Base-by-base conservation (phyloP, 371 early-diverging fungal genomes). In the Mortierella sp. region DNA sequence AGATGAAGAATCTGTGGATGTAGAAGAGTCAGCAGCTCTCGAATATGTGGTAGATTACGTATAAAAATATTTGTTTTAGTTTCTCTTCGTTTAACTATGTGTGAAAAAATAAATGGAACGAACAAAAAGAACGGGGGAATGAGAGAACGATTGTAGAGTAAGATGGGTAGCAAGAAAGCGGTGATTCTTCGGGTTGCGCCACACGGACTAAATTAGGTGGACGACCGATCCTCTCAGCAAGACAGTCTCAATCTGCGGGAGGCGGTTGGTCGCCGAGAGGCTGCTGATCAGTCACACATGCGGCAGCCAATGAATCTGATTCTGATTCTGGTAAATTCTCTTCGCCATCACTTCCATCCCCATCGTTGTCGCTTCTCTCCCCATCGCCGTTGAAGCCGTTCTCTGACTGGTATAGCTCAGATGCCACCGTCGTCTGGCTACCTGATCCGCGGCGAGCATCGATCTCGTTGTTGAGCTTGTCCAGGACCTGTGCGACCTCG, bases 401-500 rank as follows among this genome's bases (percentile, higher is more conserved):
- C 73, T 65, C 42, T 26, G 19, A 42, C 73, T 78, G 77, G 77
- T 45, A 38, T 77, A 34, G 77, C 72, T 19, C 68, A 31, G 65
- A 63, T 21, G 65, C 9, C 47, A 50, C 54, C 42, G 42, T 63
- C 54, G 68, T 78, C 73, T 72, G 63, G 50, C 54, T 78, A 38
- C 31, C 54, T 65, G 65, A 50, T 78, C 42, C 65, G 19, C 60
- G 70, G 34, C 70, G 42, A 50, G 75, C 70, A 38, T 68, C 75
- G 68, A 75, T 75, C 50, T 75, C 75, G 24, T 75, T 70, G 77
- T 75, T 54, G 54, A 54, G 70, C 54, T 16, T n/a, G 71, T n/a
- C 55, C 9, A 70, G 76, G 26, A 76, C 55, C 11, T 71, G 57
- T 26, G 71, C 71, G 54, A 76, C 19, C 26, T 70, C 57, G 31